These are phyloP conservation scores for Pseudogymnoascus sp. DNA, from an alignment of 2,329 filamentous ascomycete species.

Conservation along the genomic window DNA sequence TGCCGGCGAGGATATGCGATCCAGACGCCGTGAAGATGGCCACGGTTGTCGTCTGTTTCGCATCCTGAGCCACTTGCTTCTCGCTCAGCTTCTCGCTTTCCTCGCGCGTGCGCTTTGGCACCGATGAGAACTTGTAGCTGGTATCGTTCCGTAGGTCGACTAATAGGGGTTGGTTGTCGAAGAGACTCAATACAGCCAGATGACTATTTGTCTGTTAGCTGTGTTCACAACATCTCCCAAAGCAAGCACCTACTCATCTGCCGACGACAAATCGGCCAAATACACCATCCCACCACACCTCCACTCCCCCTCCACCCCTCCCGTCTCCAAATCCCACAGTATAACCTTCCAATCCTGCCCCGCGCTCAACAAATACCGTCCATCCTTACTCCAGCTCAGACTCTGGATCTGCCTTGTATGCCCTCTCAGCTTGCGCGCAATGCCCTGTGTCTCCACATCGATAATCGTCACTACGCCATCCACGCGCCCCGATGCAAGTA, in stretches of 20 bases:
- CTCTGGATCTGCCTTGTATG: constrained; percentile 93
- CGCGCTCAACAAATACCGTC: constrained; percentile 82
- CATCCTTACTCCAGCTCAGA: constrained; percentile 89
- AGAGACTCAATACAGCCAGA: constrained; percentile 83
- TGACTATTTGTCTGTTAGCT: constrained; percentile 44
- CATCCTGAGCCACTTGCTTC: constrained; percentile 85
- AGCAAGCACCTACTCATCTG: constrained; percentile 63
- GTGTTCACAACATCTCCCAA: not conserved
- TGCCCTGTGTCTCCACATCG: constrained; percentile 95
- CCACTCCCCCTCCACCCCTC: constrained; percentile 60
- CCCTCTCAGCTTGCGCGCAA: constrained; percentile 86
- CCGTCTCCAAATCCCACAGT: constrained; percentile 78
- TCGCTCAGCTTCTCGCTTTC: constrained; percentile 65
- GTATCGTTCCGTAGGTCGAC: constrained; percentile 71
- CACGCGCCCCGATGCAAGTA: constrained; percentile 85
- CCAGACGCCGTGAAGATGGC: constrained; percentile 82
- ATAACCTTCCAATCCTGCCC: constrained; percentile 90
- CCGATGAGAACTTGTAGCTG: constrained; percentile 69
- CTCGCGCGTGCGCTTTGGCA: constrained; percentile 67
- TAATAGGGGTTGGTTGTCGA: constrained; percentile 85
- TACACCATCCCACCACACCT: constrained; percentile 91
- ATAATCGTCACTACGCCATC: constrained; percentile 95
- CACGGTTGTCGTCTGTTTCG: constrained; percentile 90
- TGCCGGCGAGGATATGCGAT: constrained; percentile 84
- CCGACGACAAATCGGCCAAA: constrained; percentile 90